Evolutionary conservation across 108 stramenopile genomes (phyloP).

Genomic region (Schizochytrium sp.): DNA sequence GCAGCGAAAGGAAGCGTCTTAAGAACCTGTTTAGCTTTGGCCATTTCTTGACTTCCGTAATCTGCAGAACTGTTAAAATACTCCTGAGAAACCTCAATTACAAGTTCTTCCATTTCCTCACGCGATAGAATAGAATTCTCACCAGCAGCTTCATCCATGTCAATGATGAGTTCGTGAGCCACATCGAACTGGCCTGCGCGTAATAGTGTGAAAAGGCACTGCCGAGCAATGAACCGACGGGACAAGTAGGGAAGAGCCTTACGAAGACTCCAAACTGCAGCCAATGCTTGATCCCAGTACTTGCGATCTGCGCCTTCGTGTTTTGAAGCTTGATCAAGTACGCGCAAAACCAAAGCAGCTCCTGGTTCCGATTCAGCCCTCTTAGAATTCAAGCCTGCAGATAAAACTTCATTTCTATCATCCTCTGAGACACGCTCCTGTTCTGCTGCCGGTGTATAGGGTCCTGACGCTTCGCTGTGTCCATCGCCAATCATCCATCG

Average conservation of each 20-base stretch:
- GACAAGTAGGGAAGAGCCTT: conserved; percentile 6
- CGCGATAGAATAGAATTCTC: not conserved
- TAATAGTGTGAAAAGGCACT: not conserved
- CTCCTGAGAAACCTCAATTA: conserved; percentile 42
- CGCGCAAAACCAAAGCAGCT: not conserved
- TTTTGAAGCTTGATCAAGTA: not conserved
- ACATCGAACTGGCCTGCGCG: conserved; percentile 56
- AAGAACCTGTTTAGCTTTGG: not conserved
- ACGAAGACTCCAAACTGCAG: not conserved
- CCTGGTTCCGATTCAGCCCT: not conserved
- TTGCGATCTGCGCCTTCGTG: not conserved
- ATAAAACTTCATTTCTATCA: too few relatives aligned
- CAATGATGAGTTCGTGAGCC: conserved; percentile 15
- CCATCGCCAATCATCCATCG: not conserved
- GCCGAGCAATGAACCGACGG: not conserved
- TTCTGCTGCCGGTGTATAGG: not conserved
- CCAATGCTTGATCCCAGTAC: conserved; percentile 12
- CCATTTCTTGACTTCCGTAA: conserved; percentile 20
- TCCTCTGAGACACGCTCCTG: not conserved
- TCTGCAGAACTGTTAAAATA: conserved; percentile 47
- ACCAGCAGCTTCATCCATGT: conserved; percentile 55
- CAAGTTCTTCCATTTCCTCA: conserved; percentile 36
- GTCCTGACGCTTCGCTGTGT: not conserved
- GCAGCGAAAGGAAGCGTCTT: conserved; percentile 38
- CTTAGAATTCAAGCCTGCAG: not conserved